phyloP scores from a whole-genome alignment of 2,329 filamentous ascomycete species.

The Cadophora sp. region DNA sequence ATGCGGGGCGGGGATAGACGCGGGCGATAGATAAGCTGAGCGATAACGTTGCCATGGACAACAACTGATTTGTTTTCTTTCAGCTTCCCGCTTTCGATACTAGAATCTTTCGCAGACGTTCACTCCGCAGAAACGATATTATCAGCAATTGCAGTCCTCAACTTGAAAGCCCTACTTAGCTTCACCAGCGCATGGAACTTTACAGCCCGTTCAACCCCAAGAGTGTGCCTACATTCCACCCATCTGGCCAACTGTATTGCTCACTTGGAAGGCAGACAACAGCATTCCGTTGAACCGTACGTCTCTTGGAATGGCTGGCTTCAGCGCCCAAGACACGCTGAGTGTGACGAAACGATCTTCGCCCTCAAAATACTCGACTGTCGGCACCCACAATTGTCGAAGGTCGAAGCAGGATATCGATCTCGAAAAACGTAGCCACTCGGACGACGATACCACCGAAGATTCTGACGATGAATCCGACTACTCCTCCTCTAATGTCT shows the following conservation, averaged over 20 bases:
- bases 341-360: conserved; percentile 41
- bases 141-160: neutral
- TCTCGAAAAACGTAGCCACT: conserved; percentile 48
- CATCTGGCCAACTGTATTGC: neutral
- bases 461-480: conserved; percentile 52
- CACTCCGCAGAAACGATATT: neutral
- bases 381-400: conserved; percentile 24
- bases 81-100: too few species aligned
- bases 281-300: neutral
- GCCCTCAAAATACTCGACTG: conserved; percentile 37
- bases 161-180: neutral
- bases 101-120: neutral
- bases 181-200: neutral
- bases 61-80: neutral
- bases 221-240: neutral
- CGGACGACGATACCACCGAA: conserved; percentile 54
- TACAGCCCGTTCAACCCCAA: neutral
- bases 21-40: neutral
- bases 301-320: conserved; percentile 52
- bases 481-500: conserved; percentile 39
- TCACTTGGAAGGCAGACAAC: neutral
- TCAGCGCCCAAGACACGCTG: conserved; percentile 54
- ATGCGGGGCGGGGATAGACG: neutral
- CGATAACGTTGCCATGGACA: conserved; percentile 9
- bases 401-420: conserved; percentile 33